These are phyloP conservation scores for Acacia acuminata DNA, from an alignment of 306 rosid species.

Conservation along the genomic window DNA sequence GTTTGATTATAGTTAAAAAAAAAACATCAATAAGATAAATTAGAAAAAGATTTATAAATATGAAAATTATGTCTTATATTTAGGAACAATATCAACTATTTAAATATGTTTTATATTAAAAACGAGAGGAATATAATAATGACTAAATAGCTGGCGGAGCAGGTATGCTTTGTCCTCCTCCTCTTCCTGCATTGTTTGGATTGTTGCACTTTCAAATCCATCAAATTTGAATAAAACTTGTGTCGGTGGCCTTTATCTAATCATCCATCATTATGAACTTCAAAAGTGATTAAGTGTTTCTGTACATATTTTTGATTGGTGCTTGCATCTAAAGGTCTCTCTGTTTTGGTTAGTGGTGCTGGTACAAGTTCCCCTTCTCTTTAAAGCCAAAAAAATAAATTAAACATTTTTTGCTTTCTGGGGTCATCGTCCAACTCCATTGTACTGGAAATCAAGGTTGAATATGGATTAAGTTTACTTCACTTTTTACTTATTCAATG, in stretches of 20 bases:
- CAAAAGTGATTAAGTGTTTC: neutral
- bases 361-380: conserved; percentile 30
- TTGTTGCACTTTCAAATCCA: conserved; percentile 34
- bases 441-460: neutral
- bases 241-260: conserved; percentile 55
- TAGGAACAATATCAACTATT: accelerated
- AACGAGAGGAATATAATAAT: conserved; percentile 5
- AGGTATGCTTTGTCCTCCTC: conserved; percentile 64
- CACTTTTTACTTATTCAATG: neutral
- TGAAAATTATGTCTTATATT: too few relatives aligned
- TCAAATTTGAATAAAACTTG: conserved; percentile 39
- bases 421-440: neutral
- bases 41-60: too few relatives aligned
- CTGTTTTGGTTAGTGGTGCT: conserved; percentile 36
- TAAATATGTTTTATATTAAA: too few relatives aligned
- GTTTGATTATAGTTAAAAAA: too few relatives aligned
- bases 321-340: conserved; percentile 39
- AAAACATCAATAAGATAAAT: too few relatives aligned
- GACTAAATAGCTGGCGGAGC: conserved; percentile 75
- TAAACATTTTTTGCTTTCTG: conserved; percentile 15
- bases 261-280: neutral
- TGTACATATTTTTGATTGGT: conserved; percentile 6
- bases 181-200: conserved; percentile 30
- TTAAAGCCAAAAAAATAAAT: neutral
- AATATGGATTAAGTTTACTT: neutral